A percentile compares a stretch with the other conserved stretches of the same genome.
Conservation (phyloP, 495 filamentous ascomycete genomes). For the Penicillium roqueforti region DNA sequence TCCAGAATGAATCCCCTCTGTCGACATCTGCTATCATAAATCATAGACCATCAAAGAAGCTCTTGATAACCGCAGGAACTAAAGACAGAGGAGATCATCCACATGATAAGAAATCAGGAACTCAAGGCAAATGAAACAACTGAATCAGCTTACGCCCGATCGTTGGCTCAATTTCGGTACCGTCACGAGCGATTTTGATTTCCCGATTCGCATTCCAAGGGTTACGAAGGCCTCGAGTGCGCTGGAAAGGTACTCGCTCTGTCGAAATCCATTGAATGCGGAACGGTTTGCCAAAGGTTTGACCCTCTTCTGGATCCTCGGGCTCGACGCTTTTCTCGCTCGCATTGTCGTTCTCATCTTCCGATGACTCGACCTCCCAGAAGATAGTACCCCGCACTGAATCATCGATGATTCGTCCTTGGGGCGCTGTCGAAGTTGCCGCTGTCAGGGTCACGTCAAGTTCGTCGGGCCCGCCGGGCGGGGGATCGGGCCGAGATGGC, state of each 20-base stretch:
- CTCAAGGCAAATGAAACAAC: constrained; percentile 59
- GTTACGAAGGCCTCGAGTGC: constrained; percentile 86
- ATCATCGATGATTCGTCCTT: constrained; percentile 89
- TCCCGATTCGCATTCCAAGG: constrained; percentile 95
- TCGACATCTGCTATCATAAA: background rate
- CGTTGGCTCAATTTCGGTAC: constrained; percentile 84
- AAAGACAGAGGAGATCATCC: background rate
- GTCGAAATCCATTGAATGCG: constrained; percentile 89
- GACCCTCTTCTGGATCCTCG: constrained; percentile 37
- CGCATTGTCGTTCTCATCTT: constrained; percentile 37
- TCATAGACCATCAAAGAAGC: background rate
- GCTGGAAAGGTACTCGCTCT: constrained; percentile 81
- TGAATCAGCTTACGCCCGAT: constrained; percentile 74
- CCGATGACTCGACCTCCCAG: constrained; percentile 79
- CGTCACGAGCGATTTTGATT: constrained; percentile 94
- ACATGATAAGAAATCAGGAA: background rate
- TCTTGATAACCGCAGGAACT: background rate
- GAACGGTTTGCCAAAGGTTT: constrained; percentile 90
- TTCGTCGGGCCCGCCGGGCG: constrained; percentile 51
- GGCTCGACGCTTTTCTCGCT: constrained; percentile 38
- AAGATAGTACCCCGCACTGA: constrained; percentile 91
- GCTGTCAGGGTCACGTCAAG: constrained; percentile 66
- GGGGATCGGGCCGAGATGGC: constrained; percentile 46
- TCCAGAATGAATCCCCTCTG: background rate
- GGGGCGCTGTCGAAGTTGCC: constrained; percentile 75